A percentile compares a stretch with the other conserved stretches of the same genome.
Conservation (phyloP, 306 rosid genomes). For the Citrullus amarus region DNA sequence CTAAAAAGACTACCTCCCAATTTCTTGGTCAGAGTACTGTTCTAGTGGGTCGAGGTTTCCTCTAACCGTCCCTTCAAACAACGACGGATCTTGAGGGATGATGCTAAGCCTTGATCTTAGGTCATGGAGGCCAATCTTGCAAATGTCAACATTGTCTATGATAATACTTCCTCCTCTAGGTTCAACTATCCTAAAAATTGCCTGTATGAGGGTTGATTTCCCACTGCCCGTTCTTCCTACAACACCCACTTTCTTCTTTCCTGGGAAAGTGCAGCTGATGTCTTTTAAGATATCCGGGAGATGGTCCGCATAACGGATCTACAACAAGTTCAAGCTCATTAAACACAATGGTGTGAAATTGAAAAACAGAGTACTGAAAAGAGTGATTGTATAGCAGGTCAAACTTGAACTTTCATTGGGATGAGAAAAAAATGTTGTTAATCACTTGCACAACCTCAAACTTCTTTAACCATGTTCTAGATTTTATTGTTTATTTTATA, state of each 20-base stretch:
- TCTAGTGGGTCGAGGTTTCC: conserved; percentile 72
- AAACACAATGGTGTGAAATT: background rate
- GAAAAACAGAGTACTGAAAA: background rate
- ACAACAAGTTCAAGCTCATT: conserved; percentile 5
- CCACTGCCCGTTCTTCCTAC: conserved; percentile 98
- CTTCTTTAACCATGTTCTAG: background rate
- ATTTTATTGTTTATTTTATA: background rate
- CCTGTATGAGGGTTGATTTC: conserved; percentile 92
- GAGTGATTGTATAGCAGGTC: background rate
- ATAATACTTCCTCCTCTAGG: conserved; percentile 75
- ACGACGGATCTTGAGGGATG: conserved; percentile 82
- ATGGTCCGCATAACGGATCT: conserved; percentile 93
- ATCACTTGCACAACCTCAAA: background rate
- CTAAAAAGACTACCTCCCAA: conserved; percentile 61
- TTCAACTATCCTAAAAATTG: conserved; percentile 79
- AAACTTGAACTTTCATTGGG: background rate
- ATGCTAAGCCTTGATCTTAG: conserved; percentile 82
- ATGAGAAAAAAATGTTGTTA: background rate
- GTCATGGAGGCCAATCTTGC: conserved; percentile 85
- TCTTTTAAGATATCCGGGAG: conserved; percentile 69
- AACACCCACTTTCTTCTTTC: conserved; percentile 75
- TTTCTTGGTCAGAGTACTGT: conserved; percentile 48
- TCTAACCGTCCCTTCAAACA: conserved; percentile 91
- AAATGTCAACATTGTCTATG: conserved; percentile 61
- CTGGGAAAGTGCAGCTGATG: conserved; percentile 80